Base-by-base conservation (phyloP, 2,329 filamentous ascomycete species). In the Lachnellula hyalina region DNA sequence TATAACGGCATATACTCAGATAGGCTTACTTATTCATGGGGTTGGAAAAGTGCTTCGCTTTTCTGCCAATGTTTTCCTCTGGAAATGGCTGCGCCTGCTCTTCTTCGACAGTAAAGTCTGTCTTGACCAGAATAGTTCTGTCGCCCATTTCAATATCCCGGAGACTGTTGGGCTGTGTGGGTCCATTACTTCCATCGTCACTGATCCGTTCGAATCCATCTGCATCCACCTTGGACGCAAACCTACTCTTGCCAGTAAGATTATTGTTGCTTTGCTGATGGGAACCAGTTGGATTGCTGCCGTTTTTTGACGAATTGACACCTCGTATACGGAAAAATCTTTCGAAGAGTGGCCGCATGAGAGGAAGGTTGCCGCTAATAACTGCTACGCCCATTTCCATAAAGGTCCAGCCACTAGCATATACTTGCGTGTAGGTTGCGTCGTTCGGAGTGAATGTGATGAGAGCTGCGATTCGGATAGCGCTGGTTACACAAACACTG, bases 341-440 rank as follows among this genome's bases (percentile, higher is more conserved):
- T 3, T 51, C 52, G 49, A 70, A 67, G 19, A 71, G 60, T 2
- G 68, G 69, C 36, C 68, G 67, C 1, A 71, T 63, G 12, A 66
- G 62, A 5, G 68, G 67, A 11, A 70, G 61, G 35, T 59, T 68
- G 19, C 67, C 69, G 3, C 66, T 67, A 2, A 68, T 65, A 15
- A 71, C 70, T 9, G 68, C 68, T 19, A 63, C 66, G 45, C 67
- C 67, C 50, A 63, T 61, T 58, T 71, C 69, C 45, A 67, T 61
- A 25, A 74, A 70, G 5, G 72, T 73, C 75, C 75, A 78, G 53
- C 78, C 72, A 5, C 55, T 55, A 5, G 57, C 38, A 42, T 55
- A 36, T 17, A 63, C 61, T 53, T 62, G 60, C 7, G 58, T 61
- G 35, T 56, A 56, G 55, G 38, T 60, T 57, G 36, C 58, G 52